Percentiles rank a stretch among this genome's conserved stretches.
Evolutionary conservation across 345 rosid species (phyloP).

Genomic region (Murraya paniculata): DNA sequence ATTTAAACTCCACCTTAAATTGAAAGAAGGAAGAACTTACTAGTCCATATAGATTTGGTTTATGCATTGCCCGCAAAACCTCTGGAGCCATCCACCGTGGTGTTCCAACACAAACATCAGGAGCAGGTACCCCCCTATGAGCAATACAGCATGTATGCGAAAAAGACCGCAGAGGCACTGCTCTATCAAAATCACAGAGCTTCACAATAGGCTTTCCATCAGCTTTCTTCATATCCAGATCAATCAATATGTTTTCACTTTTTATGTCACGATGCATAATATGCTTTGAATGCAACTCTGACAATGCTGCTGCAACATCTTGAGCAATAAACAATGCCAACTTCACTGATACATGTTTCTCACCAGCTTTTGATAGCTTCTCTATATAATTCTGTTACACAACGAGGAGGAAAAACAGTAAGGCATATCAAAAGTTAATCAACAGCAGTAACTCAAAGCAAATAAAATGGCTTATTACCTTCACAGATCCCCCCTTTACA

Average conservation of each 20-base stretch:
- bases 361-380: slow-evolving; percentile 61
- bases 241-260: slow-evolving; percentile 90
- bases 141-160: slow-evolving; percentile 81
- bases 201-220: slow-evolving; percentile 67
- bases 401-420: slow-evolving; percentile 1
- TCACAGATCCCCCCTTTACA: slow-evolving; percentile 79
- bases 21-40: slow-evolving; percentile 37
- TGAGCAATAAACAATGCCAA: slow-evolving; percentile 67
- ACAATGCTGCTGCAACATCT: slow-evolving; percentile 74
- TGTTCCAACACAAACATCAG: slow-evolving; percentile 88
- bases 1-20: background rate
- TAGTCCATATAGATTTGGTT: slow-evolving; percentile 60
- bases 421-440: background rate
- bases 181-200: slow-evolving; percentile 95
- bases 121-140: slow-evolving; percentile 76
- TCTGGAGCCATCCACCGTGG: slow-evolving; percentile 99
- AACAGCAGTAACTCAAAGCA: background rate
- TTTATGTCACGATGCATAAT: slow-evolving; percentile 94
- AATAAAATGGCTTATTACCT: slow-evolving; percentile 38
- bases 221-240: slow-evolving; percentile 52
- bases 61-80: slow-evolving; percentile 73
- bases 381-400: slow-evolving; percentile 60
- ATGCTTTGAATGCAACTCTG: slow-evolving; percentile 79
- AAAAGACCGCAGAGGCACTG: slow-evolving; percentile 78
- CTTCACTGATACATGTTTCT: slow-evolving; percentile 60